A percentile compares a stretch with the other conserved stretches of the same genome.
Evolutionary conservation across 192 early-diverging fungal genomes (phyloP).

Genomic region (Gamsiella multidivaricata): DNA sequence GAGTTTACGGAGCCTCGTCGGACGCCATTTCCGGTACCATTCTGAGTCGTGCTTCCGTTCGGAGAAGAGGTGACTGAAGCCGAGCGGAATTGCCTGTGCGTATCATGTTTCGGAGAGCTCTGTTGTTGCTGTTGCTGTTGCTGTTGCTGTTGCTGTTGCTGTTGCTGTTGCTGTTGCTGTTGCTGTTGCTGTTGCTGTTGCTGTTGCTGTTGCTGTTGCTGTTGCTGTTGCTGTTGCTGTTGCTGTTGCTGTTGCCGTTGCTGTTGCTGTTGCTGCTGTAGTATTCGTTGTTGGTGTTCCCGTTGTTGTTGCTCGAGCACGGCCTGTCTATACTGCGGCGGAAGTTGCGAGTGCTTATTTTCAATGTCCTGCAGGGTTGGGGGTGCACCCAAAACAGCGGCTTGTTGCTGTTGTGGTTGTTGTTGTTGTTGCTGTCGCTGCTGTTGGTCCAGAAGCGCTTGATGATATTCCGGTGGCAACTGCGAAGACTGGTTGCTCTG

Average conservation of each 20-base stretch:
- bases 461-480: slow-evolving; percentile 11
- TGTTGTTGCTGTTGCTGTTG: slow-evolving; percentile 20
- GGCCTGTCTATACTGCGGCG: slow-evolving; percentile 46
- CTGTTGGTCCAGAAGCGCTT: slow-evolving; percentile 17
- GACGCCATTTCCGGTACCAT: slow-evolving; percentile 1
- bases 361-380: slow-evolving; percentile 42
- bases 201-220: slow-evolving; percentile 30
- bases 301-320: slow-evolving; percentile 46
- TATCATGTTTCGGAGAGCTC: slow-evolving; percentile 7
- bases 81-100: slow-evolving; percentile 9
- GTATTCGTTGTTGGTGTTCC: slow-evolving; percentile 33
- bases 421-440: slow-evolving; percentile 21
- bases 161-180: slow-evolving; percentile 42
- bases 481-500: slow-evolving; percentile 23
- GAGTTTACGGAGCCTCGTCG: slow-evolving; percentile 7
- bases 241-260: no score
- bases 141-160: slow-evolving; percentile 28
- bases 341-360: slow-evolving; percentile 33
- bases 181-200: slow-evolving; percentile 44
- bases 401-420: slow-evolving; percentile 12
- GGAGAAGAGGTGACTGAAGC: slow-evolving; percentile 29
- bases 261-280: slow-evolving; percentile 37
- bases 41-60: slow-evolving; percentile 1
- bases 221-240: slow-evolving; percentile 39
- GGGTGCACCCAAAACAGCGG: slow-evolving; percentile 1